Base-by-base conservation (phyloP, 352 stramenopile genomes). In the Phytophthora lateralis region DNA sequence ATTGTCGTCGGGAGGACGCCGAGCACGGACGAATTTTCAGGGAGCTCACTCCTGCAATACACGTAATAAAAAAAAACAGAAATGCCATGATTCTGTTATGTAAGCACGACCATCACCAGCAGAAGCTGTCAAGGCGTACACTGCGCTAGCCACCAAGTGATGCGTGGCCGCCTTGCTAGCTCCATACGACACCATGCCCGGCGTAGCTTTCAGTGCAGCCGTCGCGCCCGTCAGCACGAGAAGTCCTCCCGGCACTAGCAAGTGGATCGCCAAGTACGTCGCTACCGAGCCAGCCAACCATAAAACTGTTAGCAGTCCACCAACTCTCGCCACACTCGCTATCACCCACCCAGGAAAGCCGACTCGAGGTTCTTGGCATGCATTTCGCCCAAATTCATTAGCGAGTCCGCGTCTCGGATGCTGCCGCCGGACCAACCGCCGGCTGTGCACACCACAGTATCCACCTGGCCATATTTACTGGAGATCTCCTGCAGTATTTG, bases 111-210 rank as follows among this genome's bases (percentile, higher is more conserved):
- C n/a, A n/a, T 35, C 26, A 49, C 6, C 38, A 56, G 26, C 26
- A n/a, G 1, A 44, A 20, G 1, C 29, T 6, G 17, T 14, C 35
- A n/a, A 42, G 14, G 59, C 82, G 60, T 86, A 95, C 84, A 84
- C 78, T n/a, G 82, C 72, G 71, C 87, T 96, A 32, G 83, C 84
- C 27, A 94, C 73, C 67, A 96, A 66, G 56, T 96, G 85, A 66
- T 96, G 87, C n/a, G 89, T 96, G n/a, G 87, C 88, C 1, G 80
- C 85, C 63, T 97, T 97, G 75, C 60, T 93, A 37, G 94, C 95
- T 38, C 89, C 87, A 64, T 97, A 97, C 37, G 87, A 88, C 17
- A 93, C 73, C 85, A 97, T 96, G 20, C 73, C 81, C 53, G 86
- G 73, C n/a, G 89, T 94, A 5, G 73, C 76, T 50, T 88, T 75